Conservation (phyloP, 2,329 filamentous ascomycete genomes). For the Aspergillus nomiae region DNA sequence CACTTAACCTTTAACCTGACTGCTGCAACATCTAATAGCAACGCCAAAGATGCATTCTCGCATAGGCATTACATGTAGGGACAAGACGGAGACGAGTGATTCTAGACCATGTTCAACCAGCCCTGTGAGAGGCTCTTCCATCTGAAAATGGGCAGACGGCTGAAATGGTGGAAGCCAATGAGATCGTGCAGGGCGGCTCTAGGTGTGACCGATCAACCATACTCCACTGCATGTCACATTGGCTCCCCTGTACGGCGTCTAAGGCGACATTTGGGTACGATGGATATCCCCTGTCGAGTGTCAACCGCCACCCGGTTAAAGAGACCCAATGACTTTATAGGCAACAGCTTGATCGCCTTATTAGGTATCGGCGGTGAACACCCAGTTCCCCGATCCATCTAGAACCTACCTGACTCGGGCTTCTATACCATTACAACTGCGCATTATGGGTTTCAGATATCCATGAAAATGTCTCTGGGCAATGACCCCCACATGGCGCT, state of each 20-base stretch:
- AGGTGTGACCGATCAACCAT: background rate
- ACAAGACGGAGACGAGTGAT: background rate
- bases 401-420: background rate
- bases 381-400: background rate
- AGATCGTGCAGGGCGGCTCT: constrained; percentile 3
- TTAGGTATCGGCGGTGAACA: background rate
- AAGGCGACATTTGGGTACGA: background rate
- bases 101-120: background rate
- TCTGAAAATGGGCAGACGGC: background rate
- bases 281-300: background rate
- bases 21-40: background rate
- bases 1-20: background rate
- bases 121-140: constrained; percentile 3
- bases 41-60: background rate
- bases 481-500: background rate
- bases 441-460: background rate
- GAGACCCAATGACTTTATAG: background rate
- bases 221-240: constrained; percentile 3
- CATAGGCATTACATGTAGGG: background rate
- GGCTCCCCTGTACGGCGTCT: constrained; percentile 1
- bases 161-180: background rate
- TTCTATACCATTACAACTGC: background rate
- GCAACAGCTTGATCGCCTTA: background rate
- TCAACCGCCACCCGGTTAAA: background rate
- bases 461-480: background rate